Evolutionary conservation across 1,284 basidiomycete genomes (phyloP), one percentile per base, ranked within the genome.

Genomic region (Trichosporon sp.): DNA sequence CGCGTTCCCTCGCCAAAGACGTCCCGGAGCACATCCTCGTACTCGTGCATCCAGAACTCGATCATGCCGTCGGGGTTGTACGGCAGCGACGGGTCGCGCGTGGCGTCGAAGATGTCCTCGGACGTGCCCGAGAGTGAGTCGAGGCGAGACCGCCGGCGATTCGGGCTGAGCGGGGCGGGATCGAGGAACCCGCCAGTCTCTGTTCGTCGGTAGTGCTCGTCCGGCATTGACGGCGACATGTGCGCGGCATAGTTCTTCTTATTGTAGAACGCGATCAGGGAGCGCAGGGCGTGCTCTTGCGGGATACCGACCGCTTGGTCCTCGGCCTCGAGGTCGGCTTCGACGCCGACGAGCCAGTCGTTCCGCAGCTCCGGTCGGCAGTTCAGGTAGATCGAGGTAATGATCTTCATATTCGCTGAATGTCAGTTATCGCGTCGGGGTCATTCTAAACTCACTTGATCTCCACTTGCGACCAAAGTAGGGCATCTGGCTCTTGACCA

Each of bases 401-500:
- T 99, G 66, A 98, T 91, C 81, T 98, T 96, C 96, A 99, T 99
- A 78, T 99, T 99, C 25, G 91, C 92, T 95, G 73, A 0, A 16
- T 31, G 46, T 68, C n/a, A 63, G 58, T 3, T 54, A 10, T 2
- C 33, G 32, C 9, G 16, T 3, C 40, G 4, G 3, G 11, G n/a
- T n/a, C n/a, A n/a, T 11, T 2, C 25, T 4, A 32, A 59, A 76
- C 86, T 75, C 79, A 94, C 94, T 90, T 82, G 97, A 94, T 58
- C 95, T 85, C 96, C 96, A 99, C 82, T 98, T 98, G 56, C 95
- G 86, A 13, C 96, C 96, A 75, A 93, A 97, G 78, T 94, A 98
- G 0, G 96, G 96, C 25, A 99, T 94, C 85, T 99, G 96, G 70
- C 92, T 95, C 84, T 99, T 99, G 83, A 99, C 93, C 65, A 99